Base-by-base conservation (phyloP, 257 asterid genomes). In the Linderniella brevidens region DNA sequence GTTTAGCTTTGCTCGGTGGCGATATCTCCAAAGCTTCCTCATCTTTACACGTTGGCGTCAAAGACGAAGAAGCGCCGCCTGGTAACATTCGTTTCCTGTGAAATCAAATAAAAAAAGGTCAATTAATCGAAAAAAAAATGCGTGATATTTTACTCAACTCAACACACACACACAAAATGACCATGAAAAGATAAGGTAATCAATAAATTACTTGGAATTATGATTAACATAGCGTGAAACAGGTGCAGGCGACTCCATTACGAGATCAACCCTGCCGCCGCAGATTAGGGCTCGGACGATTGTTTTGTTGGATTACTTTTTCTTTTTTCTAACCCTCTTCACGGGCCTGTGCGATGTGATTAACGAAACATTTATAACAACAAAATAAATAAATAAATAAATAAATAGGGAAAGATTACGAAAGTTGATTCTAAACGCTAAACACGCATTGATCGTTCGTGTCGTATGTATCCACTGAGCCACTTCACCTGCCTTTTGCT, bases 171-270 rank as follows among this genome's bases (percentile, higher is more conserved):
- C 37, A 17, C 0, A 25, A 3, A 15, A 37, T 45, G 13, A 25
- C 32, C 32, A 25, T 11, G 19, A 29, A 37, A 13, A 59, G 4
- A 25, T 25, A 35, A 6, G 0, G 14, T 13, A 14, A 44, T 5
- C 49, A n/a, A 8, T n/a, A 17, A 32, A 35, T 64, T 25, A 76
- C 90, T 80, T 73, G 7, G 82, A 65, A 56, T 56, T 65, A 64
- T 58, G 71, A 6, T 73, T 51, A 50, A 53, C 35, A 58, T 50
- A 74, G 40, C 52, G 69, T 47, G 86, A 56, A 44, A 56, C 65
- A 50, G 86, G 74, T n/a, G 92, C 57, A 17, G 80, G 78, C n/a
- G 82, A 68, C 63, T 78, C 94, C 94, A 81, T 86, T 39, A 37
- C 32, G 32, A 25, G 32, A 25, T 25, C 32, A 6, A 3, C 32